Base-by-base conservation (phyloP, 2,329 filamentous ascomycete genomes). In the Nothopassalora personata region DNA sequence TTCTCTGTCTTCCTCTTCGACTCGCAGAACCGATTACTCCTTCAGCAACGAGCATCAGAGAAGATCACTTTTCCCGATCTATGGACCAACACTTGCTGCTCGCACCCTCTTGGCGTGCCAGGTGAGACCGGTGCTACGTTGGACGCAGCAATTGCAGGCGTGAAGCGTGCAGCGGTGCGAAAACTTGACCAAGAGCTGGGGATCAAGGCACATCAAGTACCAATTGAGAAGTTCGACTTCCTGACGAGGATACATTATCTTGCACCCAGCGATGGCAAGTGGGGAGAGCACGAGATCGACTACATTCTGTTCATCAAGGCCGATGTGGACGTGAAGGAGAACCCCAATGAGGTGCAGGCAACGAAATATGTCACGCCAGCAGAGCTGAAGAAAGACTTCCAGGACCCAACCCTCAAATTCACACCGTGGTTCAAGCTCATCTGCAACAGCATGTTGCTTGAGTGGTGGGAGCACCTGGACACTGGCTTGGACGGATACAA, bases 61-160 rank as follows among this genome's bases (percentile, higher is more conserved):
- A 99, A 99, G 81, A 99, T 99, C 73, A 99, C 94, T 6, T 99
- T 99, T 79, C 93, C 94, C n/a, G 91, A 96, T 74, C 92, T 97
- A 88, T 99, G 94, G 94, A 99, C 94, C 64, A 99, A 99, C 79
- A 99, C 94, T 33, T 99, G 94, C 83, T 99, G 94, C 81, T 99
- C 94, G 43, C 94, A 99, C 76, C 94, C 94, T 5, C 83, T 99
- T 61, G 90, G 90, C 57, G 89, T 97, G 66, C 89, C 94, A 8
- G 88, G 88, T 65, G 94, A 99, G 84, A 96, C 91, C 28, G 94
- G 94, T 63, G 83, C 86, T 33, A 88, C 88, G 66, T 81, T 99
- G 47, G 82, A 87, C 53, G 89, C 90, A 65, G 89, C 92, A 5
- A 80, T 97, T 58, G 80, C 85, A 67, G 94, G 94, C 30, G 94